These are phyloP conservation scores for Pythium brachiatum DNA, from an alignment of 352 stramenopile species.

Conservation along the genomic window DNA sequence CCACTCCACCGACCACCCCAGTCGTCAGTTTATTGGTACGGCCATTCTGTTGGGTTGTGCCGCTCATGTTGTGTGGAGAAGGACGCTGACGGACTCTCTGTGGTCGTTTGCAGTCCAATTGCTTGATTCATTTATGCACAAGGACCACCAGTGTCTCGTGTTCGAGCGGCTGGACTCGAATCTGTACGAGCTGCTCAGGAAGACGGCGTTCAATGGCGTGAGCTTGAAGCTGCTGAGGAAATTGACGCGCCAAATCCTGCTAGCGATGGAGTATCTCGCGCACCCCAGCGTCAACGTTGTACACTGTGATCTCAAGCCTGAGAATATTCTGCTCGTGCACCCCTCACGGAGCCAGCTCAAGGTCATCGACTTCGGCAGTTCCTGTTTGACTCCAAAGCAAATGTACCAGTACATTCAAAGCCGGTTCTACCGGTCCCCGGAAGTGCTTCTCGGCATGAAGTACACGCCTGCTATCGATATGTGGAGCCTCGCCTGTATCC, in stretches of 20 bases:
- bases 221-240: constrained; percentile 95
- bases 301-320: constrained; percentile 99
- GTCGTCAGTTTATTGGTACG: constrained; percentile 93
- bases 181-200: constrained; percentile 96
- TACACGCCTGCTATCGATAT: constrained; percentile 88
- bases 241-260: constrained; percentile 93
- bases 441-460: constrained; percentile 82
- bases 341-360: constrained; percentile 96
- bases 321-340: constrained; percentile 97
- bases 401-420: constrained; percentile 99
- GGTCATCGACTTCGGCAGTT: constrained; percentile 99
- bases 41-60: too few species aligned
- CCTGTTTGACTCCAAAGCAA: constrained; percentile 92
- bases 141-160: constrained; percentile 97
- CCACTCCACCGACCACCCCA: constrained; percentile 68
- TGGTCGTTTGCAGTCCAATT: constrained; percentile 75
- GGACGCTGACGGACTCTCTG: background rate
- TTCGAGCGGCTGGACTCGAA: constrained; percentile 97
- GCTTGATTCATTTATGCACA: constrained; percentile 93
- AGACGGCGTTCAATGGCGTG: constrained; percentile 91
- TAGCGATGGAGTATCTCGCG: constrained; percentile 86
- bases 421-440: constrained; percentile 94
- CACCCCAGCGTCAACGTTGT: constrained; percentile 95
- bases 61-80: constrained; percentile 1
- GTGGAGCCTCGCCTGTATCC: constrained; percentile 88